Evolutionary conservation across 331 rosid species (phyloP).

Genomic region (Stylosanthes scabra): DNA sequence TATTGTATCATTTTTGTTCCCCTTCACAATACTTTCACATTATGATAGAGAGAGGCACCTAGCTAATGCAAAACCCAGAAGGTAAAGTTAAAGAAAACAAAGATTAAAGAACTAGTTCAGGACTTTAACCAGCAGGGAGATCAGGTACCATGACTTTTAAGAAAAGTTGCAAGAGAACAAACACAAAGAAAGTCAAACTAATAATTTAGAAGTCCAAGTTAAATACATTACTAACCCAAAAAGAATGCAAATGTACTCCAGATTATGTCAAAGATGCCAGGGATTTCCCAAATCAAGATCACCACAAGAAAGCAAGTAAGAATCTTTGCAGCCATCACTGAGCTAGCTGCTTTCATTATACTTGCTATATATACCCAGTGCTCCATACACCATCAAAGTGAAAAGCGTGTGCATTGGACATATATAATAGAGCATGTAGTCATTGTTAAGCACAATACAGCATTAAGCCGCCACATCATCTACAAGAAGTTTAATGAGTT

Average conservation of each 20-base stretch:
- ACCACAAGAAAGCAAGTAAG: constrained; percentile 91
- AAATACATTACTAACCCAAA: constrained; percentile 67
- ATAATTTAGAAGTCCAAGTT: constrained; percentile 26
- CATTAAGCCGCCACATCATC: constrained; percentile 99
- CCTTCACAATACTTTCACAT: background rate
- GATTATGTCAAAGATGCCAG: constrained; percentile 81
- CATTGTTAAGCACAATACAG: constrained; percentile 90
- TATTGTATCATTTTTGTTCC: background rate
- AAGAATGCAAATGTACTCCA: constrained; percentile 81
- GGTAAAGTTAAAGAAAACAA: background rate
- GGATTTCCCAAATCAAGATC: constrained; percentile 92
- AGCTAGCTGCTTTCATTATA: constrained; percentile 82
- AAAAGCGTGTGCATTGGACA: constrained; percentile 99
- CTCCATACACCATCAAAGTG: constrained; percentile 98
- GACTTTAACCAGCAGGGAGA: constrained; percentile 24
- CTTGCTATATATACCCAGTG: constrained; percentile 86
- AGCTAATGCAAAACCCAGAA: constrained; percentile 22
- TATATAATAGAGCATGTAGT: constrained; percentile 94
- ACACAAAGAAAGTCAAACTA: constrained; percentile 26
- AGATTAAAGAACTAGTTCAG: constrained; percentile 21
- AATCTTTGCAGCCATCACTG: constrained; percentile 84
- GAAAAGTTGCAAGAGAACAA: constrained; percentile 20
- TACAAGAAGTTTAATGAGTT: constrained; percentile 50
- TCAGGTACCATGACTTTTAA: constrained; percentile 30
- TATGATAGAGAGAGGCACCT: background rate